phyloP scores from a whole-genome alignment of 1,284 basidiomycete genomes.

The Boletus mariae region DNA sequence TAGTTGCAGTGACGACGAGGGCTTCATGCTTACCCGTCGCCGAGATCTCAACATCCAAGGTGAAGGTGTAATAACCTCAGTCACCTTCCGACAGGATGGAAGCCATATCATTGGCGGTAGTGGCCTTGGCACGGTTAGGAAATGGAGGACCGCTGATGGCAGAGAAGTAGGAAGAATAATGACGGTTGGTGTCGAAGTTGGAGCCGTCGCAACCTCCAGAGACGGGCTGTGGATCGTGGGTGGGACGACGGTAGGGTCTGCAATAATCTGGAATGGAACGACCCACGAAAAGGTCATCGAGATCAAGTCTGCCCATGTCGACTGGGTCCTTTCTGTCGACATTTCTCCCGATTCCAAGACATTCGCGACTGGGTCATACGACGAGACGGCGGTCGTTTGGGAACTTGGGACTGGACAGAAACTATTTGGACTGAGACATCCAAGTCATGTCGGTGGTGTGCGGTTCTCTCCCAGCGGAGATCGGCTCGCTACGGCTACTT shows the following conservation, averaged over 20 bases:
- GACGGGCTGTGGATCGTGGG: background rate
- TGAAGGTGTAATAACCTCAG: conserved; percentile 4
- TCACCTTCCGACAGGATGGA: conserved; percentile 3
- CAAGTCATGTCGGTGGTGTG: conserved; percentile 1
- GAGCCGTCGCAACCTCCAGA: background rate
- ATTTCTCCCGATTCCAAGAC: conserved; percentile 7
- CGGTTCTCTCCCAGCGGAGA: conserved; percentile 6
- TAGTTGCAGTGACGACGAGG: background rate
- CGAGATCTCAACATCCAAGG: conserved; percentile 3
- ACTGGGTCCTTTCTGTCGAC: conserved; percentile 8
- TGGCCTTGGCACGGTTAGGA: conserved; percentile 4
- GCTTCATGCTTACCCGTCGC: background rate
- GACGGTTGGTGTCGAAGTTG: conserved; percentile 2
- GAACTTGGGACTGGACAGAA: background rate
- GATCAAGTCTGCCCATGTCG: conserved; percentile 1
- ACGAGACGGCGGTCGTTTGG: conserved; percentile 4
- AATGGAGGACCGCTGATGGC: conserved; percentile 1
- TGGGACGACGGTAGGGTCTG: conserved; percentile 5
- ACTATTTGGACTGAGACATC: conserved; percentile 1
- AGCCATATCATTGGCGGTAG: conserved; percentile 1
- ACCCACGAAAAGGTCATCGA: conserved; percentile 1
- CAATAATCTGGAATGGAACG: conserved; percentile 2
- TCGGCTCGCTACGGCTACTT: conserved; percentile 4
- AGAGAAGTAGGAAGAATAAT: conserved; percentile 4
- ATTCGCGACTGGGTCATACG: conserved; percentile 6